Evolutionary conservation across 2,329 filamentous ascomycete genomes (phyloP).

Genomic region (Penicillium sp.): DNA sequence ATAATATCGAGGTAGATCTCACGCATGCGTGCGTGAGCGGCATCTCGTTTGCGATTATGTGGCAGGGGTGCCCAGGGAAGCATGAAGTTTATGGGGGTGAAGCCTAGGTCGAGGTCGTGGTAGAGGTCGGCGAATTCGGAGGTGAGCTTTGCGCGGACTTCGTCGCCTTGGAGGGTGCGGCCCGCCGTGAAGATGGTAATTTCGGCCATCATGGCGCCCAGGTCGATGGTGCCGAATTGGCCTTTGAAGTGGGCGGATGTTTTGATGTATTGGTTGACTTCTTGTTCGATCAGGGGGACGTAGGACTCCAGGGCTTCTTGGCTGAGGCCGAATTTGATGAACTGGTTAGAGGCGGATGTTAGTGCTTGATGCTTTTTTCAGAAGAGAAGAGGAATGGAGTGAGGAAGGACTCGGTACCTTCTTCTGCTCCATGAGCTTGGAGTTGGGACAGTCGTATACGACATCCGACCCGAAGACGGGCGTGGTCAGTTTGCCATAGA

Average conservation of each 20-base stretch:
- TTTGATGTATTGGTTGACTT: constrained; percentile 56
- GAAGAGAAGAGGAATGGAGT: too few species aligned
- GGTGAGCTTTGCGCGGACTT: constrained; percentile 71
- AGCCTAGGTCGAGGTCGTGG: constrained; percentile 79
- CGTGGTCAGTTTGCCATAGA: constrained; percentile 74
- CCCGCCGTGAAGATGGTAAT: constrained; percentile 82
- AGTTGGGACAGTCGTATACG: constrained; percentile 87
- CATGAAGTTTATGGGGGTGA: constrained; percentile 79
- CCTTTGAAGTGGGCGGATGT: constrained; percentile 60
- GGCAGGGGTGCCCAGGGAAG: constrained; percentile 77
- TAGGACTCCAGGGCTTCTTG: constrained; percentile 65
- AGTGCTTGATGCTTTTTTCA: neutral
- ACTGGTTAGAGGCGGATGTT: constrained; percentile 31
- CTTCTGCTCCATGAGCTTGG: constrained; percentile 95
- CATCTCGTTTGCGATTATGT: constrained; percentile 71
- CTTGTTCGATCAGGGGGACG: constrained; percentile 78
- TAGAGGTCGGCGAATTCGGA: constrained; percentile 73
- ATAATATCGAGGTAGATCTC: constrained; percentile 72
- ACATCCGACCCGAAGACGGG: constrained; percentile 80
- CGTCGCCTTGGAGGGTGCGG: constrained; percentile 72
- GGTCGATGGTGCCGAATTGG: constrained; percentile 61
- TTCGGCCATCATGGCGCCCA: constrained; percentile 69
- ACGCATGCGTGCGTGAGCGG: constrained; percentile 70
- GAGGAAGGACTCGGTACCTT: constrained; percentile 57
- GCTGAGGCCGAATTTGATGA: constrained; percentile 66